Evolutionary conservation across 73 alveolate species (phyloP).

Genomic region (Paraurostyla sp.): DNA sequence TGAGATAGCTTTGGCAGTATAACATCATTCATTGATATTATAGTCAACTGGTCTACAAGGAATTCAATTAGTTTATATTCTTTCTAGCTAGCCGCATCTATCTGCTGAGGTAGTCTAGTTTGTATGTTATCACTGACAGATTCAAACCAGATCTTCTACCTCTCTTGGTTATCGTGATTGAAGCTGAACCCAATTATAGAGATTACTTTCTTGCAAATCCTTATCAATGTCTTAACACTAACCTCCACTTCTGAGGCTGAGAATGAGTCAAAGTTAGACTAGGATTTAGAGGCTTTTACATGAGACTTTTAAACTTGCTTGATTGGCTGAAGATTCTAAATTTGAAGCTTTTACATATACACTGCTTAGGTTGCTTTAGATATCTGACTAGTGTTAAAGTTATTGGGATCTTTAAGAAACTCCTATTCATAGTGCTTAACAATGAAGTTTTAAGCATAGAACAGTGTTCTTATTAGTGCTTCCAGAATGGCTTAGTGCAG

Average conservation of each 20-base stretch:
- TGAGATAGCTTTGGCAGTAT: background rate
- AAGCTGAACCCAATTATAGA: background rate
- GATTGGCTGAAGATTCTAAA: too few relatives aligned
- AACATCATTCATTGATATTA: background rate
- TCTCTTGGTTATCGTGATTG: background rate
- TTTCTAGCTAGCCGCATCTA: background rate
- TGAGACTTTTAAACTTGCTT: background rate
- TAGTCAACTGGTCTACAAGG: constrained; percentile 4
- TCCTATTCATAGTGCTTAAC: background rate
- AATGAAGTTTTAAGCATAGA: background rate
- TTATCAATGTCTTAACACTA: background rate
- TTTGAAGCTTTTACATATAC: background rate
- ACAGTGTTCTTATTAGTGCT: background rate
- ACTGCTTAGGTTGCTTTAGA: background rate
- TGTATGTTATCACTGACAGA: background rate
- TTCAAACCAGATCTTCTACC: background rate
- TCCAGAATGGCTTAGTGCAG: background rate
- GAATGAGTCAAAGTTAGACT: background rate
- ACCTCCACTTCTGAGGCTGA: background rate
- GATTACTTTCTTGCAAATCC: constrained; percentile 4
- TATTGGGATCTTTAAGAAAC: constrained; percentile 1
- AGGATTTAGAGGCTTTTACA: constrained; percentile 30
- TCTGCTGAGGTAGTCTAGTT: background rate
- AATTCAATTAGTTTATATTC: constrained; percentile 33
- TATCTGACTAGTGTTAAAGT: background rate